Conservation (phyloP, 2,329 filamentous ascomycete species). For the Leptoxyphium fumago region DNA sequence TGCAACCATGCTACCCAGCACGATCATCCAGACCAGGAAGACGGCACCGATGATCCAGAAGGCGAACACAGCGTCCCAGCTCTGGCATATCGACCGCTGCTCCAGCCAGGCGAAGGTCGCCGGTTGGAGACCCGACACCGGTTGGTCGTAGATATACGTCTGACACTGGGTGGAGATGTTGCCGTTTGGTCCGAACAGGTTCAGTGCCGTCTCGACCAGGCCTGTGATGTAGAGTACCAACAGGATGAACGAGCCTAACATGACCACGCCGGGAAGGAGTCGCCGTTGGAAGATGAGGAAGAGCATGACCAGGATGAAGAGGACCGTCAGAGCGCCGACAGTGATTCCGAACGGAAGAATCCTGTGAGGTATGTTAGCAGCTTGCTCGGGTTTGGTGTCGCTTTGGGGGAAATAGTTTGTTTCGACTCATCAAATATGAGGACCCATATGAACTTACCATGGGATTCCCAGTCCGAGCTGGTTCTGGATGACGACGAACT, state of each 20-base stretch:
- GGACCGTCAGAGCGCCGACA: conserved; percentile 39
- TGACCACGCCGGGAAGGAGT: conserved; percentile 43
- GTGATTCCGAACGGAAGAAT: conserved; percentile 50
- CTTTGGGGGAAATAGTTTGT: neutral
- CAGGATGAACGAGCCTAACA: conserved; percentile 46
- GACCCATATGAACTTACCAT: conserved; percentile 32
- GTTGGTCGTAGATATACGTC: conserved; percentile 38
- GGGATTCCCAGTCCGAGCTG: conserved; percentile 42
- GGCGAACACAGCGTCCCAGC: conserved; percentile 48
- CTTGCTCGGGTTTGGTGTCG: neutral
- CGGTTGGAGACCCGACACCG: conserved; percentile 32
- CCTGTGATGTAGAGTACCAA: conserved; percentile 47
- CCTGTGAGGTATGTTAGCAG: conserved; percentile 25
- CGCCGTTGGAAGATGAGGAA: conserved; percentile 40
- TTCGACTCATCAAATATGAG: conserved; percentile 1
- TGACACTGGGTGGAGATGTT: conserved; percentile 46
- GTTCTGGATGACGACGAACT: conserved; percentile 44
- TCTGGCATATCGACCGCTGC: conserved; percentile 48
- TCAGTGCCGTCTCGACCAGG: conserved; percentile 47
- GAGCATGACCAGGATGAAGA: conserved; percentile 45
- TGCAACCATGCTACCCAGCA: conserved; percentile 33
- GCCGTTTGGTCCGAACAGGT: conserved; percentile 41
- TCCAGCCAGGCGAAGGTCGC: conserved; percentile 48
- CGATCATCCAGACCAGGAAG: conserved; percentile 53
- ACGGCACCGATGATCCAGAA: conserved; percentile 49